These are phyloP conservation scores for Jackrogersella minutella DNA, from an alignment of 495 filamentous ascomycete species.

Conservation along the genomic window DNA sequence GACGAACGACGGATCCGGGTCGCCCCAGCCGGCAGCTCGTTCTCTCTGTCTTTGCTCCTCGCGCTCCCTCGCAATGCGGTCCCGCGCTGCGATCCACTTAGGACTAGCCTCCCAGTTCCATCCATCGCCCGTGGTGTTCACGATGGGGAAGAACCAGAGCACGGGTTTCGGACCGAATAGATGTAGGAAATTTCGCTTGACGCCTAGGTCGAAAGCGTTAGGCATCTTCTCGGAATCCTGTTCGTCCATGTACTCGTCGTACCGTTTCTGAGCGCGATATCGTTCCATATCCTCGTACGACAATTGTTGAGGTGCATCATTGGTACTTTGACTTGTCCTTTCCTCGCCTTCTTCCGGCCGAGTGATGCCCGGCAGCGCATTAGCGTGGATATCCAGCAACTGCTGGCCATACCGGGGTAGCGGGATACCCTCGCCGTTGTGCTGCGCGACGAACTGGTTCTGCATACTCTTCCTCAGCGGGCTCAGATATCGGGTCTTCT, in stretches of 20 bases:
- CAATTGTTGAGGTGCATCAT: constrained; percentile 47
- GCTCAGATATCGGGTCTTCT: constrained; percentile 91
- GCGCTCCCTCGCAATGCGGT: constrained; percentile 64
- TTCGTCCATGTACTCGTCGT: constrained; percentile 89
- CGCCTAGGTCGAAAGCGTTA: constrained; percentile 91
- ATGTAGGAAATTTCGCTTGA: constrained; percentile 77
- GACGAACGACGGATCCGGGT: constrained; percentile 34
- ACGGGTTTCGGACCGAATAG: constrained; percentile 77
- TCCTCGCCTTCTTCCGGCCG: constrained; percentile 82
- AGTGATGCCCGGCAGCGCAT: constrained; percentile 81
- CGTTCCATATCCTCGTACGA: constrained; percentile 76
- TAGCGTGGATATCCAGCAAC: constrained; percentile 81
- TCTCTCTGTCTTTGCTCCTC: constrained; percentile 68
- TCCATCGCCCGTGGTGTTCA: constrained; percentile 88
- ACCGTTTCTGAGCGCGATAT: constrained; percentile 72
- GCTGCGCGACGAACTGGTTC: constrained; percentile 63
- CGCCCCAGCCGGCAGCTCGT: constrained; percentile 63
- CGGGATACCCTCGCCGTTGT: constrained; percentile 55
- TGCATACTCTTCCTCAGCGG: constrained; percentile 76
- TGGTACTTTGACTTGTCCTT: constrained; percentile 27
- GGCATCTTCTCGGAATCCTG: constrained; percentile 85
- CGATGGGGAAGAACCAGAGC: constrained; percentile 82
- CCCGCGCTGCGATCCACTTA: constrained; percentile 72
- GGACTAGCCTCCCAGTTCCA: constrained; percentile 90
- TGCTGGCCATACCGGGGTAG: constrained; percentile 76